A percentile compares a stretch with the other conserved stretches of the same genome.
These are phyloP conservation scores for Lepidopterella palustris DNA, from an alignment of 495 filamentous ascomycete genomes.

Conservation along the genomic window DNA sequence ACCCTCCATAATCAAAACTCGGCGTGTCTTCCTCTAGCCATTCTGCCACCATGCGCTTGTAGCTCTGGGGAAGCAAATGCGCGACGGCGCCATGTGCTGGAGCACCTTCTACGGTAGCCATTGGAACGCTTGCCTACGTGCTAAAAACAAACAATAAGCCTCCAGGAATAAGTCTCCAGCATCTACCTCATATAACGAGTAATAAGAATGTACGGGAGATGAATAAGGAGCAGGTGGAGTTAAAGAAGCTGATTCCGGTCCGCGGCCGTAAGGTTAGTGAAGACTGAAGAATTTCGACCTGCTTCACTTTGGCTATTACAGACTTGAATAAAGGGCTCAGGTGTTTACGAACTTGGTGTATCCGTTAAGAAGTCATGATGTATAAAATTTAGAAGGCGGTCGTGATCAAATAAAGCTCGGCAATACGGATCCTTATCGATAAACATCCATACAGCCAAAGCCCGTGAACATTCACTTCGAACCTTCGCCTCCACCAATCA, in stretches of 20 bases:
- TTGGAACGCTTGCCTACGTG: no score
- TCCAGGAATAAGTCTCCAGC: no score
- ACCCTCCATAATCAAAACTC: conserved; percentile 93
- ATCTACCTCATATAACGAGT: no score
- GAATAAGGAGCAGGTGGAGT: conserved; percentile 5
- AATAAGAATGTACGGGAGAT: no score
- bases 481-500: no score
- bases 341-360: no score
- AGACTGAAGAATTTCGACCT: background rate
- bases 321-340: no score
- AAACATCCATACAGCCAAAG: background rate
- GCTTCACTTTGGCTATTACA: background rate
- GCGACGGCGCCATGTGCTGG: conserved; percentile 66
- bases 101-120: conserved; percentile 36
- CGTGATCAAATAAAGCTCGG: conserved; percentile 6
- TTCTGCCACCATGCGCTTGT: conserved; percentile 68
- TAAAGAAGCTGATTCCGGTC: conserved; percentile 8
- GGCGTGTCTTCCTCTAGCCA: conserved; percentile 97
- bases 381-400: background rate
- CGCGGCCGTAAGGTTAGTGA: background rate
- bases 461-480: no score
- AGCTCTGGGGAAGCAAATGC: conserved; percentile 76
- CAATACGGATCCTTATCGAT: background rate
- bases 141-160: no score
- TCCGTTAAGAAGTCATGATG: no score